Conservation (phyloP, 768 basidiomycete genomes). For the Boletus fagicola region DNA sequence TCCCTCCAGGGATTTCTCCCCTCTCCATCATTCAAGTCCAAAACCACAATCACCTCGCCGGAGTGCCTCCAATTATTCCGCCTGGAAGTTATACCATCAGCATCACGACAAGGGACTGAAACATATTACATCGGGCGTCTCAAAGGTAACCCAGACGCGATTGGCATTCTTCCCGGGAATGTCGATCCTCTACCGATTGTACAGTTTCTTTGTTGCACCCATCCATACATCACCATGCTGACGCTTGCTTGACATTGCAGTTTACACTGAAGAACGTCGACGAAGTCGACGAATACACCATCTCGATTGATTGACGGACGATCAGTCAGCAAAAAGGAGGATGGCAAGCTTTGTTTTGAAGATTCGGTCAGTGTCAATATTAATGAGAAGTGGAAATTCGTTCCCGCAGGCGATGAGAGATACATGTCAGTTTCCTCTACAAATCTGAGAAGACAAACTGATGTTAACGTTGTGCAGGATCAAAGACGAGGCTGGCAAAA, state of each 20-base stretch:
- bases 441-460: too few relatives aligned
- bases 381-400: not conserved
- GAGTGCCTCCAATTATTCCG: not conserved
- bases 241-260: not conserved
- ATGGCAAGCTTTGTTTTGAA: not conserved
- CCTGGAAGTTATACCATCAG: slow-evolving; percentile 3
- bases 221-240: not conserved
- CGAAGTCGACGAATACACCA: not conserved
- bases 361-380: not conserved
- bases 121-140: not conserved
- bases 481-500: not conserved
- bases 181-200: not conserved
- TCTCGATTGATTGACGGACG: not conserved
- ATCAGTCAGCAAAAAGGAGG: not conserved
- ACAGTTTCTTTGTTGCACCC: not conserved
- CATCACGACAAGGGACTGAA: not conserved
- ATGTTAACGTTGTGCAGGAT: not conserved
- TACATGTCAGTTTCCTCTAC: not conserved
- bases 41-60: not conserved
- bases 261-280: not conserved
- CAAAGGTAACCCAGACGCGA: not conserved
- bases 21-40: not conserved
- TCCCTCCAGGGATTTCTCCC: not conserved
- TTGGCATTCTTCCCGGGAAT: not conserved
- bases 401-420: not conserved